Percentiles rank a stretch among this genome's conserved stretches.
Evolutionary conservation across 106 monocot species (phyloP).

Genomic region (Phalaenopsis equestris): DNA sequence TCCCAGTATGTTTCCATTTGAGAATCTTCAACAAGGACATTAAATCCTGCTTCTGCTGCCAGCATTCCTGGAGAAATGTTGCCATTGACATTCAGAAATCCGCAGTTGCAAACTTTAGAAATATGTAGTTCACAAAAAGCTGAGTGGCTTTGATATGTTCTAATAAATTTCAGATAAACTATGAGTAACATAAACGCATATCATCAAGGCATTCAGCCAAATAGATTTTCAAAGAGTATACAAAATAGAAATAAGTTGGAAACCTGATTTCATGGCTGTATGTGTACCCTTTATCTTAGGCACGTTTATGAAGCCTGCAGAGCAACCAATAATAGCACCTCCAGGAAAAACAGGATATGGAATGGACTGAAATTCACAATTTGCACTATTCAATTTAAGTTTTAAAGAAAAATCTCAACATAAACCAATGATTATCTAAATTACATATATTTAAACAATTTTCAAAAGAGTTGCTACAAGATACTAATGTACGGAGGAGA

Average conservation of each 20-base stretch:
- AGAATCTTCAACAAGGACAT: constrained; percentile 47
- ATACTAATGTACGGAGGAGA: not conserved
- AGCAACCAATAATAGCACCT: constrained; percentile 95
- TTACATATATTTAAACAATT: too few species aligned
- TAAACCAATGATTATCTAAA: not conserved
- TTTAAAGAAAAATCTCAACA: not conserved
- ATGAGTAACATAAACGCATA: not conserved
- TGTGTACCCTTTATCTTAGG: constrained; percentile 99
- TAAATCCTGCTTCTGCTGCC: constrained; percentile 87
- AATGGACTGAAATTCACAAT: constrained; percentile 67
- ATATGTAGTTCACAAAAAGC: not conserved
- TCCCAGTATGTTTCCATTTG: constrained; percentile 82
- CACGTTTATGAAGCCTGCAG: constrained; percentile 95
- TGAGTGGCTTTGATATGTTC: not conserved
- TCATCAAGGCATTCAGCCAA: not conserved
- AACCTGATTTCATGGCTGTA: constrained; percentile 99
- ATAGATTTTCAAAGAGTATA: not conserved
- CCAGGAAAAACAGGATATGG: constrained; percentile 95
- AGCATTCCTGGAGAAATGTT: constrained; percentile 66
- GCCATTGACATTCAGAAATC: not conserved
- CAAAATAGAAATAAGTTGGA: not conserved
- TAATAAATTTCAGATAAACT: not conserved
- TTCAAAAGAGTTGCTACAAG: too few species aligned
- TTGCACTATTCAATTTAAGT: not conserved
- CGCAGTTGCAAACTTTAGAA: not conserved